Evolutionary conservation across 352 stramenopile species (phyloP), one percentile per base, ranked within the genome.

Genomic region (Phytophthora ohioensis): DNA sequence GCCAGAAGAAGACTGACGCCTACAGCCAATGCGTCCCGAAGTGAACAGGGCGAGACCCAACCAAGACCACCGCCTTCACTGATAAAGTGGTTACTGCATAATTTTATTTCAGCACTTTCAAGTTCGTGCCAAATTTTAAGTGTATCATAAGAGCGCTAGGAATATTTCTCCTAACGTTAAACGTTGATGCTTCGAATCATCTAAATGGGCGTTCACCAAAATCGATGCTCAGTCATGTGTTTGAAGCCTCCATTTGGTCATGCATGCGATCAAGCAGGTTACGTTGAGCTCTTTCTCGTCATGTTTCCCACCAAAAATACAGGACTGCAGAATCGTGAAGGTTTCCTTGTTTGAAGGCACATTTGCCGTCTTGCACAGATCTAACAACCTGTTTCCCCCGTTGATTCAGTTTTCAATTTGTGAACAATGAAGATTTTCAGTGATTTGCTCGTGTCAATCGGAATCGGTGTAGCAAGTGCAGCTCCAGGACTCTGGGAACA

Each of bases 1-100:
- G 64, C 47, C 42, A 63, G 64, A 69, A 69, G 69, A 69, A 41
- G 57, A 41, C 62, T 30, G 63, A 69, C 51, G 31, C 42, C 21
- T 76, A 69, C 64, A 76, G 57, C 52, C 56, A 72, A 30, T 76
- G 69, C 39, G 47, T 66, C 8, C 66, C 56, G 13, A 63, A 63
- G 4, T 63, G 36, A 27, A 15, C 11, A 15, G 17, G 12, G 17
- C 46, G 17, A 46, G 41, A 46, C 41, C 21, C 21, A 27, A 27
- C 21, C 21, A 27, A 27, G 21, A 27, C 21, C 21, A 27, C 21
- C 21, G 21, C 21, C 21, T 27, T 27, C 21, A 27, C 21, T 27
- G 21, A 27, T 27, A 27, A 27, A 27, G 21, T 27, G 21, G 21
- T 27, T 27, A 27, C 21, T 27, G 21, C 21, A 27, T 27, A 27